Conservation (phyloP, 2,329 filamentous ascomycete genomes). For the Kalmusia sp. region DNA sequence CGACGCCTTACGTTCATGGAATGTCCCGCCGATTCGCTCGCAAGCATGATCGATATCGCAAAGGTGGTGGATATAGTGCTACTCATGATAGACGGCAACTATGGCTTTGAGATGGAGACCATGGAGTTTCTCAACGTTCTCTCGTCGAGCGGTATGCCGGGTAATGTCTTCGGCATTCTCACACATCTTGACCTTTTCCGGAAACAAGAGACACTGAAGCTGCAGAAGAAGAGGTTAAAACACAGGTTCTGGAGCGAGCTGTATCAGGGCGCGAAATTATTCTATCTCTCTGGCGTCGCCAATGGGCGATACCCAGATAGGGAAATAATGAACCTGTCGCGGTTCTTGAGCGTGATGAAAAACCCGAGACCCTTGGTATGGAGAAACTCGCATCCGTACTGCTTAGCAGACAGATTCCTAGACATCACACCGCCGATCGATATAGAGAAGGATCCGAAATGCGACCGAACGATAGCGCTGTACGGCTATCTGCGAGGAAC, state of each 20-base stretch:
- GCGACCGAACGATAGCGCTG: constrained; percentile 87
- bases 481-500: constrained; percentile 95
- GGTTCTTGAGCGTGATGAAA: constrained; percentile 99
- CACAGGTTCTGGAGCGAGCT: constrained; percentile 96
- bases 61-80: constrained; percentile 98
- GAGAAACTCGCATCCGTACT: constrained; percentile 95
- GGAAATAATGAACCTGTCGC: constrained; percentile 92
- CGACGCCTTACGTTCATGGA: constrained; percentile 94
- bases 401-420: constrained; percentile 90
- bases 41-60: constrained; percentile 94
- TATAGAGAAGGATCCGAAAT: constrained; percentile 86
- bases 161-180: constrained; percentile 96
- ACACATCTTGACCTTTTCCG: constrained; percentile 96
- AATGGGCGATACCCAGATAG: constrained; percentile 97
- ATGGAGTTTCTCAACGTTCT: constrained; percentile 99
- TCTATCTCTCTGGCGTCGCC: constrained; percentile 94
- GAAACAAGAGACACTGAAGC: constrained; percentile 88
- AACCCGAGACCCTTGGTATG: constrained; percentile 95
- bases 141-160: constrained; percentile 94
- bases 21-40: constrained; percentile 91
- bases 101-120: constrained; percentile 99
- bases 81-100: constrained; percentile 98
- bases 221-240: constrained; percentile 96
- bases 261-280: constrained; percentile 95
- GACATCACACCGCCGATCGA: constrained; percentile 93